Percentiles rank a stretch among this genome's conserved stretches.
Evolutionary conservation across 352 stramenopile genomes (phyloP).

Genomic region (Globisporangium camurandrum): DNA sequence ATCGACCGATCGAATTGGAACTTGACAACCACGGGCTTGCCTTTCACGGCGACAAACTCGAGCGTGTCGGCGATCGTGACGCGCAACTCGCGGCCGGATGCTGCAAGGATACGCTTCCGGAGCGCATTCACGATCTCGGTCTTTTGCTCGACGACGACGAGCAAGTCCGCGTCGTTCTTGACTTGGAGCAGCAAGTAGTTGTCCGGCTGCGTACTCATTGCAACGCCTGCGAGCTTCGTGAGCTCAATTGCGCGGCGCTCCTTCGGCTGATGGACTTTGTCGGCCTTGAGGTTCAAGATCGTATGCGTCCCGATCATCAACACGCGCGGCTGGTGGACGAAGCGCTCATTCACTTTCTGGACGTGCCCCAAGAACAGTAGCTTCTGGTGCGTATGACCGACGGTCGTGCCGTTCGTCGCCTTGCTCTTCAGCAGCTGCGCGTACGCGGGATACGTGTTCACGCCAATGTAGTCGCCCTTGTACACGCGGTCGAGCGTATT

Average conservation of each 20-base stretch:
- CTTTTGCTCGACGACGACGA: conserved; percentile 68
- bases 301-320: conserved; percentile 67
- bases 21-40: conserved; percentile 57
- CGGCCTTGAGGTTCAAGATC: conserved; percentile 81
- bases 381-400: conserved; percentile 26
- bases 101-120: conserved; percentile 53
- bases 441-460: conserved; percentile 65
- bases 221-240: conserved; percentile 40
- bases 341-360: conserved; percentile 81
- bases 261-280: conserved; percentile 80
- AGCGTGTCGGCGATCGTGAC: conserved; percentile 64
- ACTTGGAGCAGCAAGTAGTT: conserved; percentile 77
- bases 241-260: conserved; percentile 69
- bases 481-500: conserved; percentile 71
- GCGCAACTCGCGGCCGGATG: conserved; percentile 40
- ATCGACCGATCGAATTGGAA: conserved; percentile 60
- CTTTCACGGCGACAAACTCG: conserved; percentile 66
- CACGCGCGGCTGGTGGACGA: conserved; percentile 67
- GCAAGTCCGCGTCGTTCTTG: conserved; percentile 66
- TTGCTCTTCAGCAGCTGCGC: conserved; percentile 51
- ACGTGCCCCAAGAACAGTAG: conserved; percentile 64
- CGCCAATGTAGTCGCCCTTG: conserved; percentile 71
- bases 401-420: no score
- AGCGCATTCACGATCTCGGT: conserved; percentile 74
- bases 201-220: conserved; percentile 73